A percentile compares a stretch with the other conserved stretches of the same genome.
Evolutionary conservation across 2,329 filamentous ascomycete species (phyloP).

Genomic region (Aureobasidium lini): DNA sequence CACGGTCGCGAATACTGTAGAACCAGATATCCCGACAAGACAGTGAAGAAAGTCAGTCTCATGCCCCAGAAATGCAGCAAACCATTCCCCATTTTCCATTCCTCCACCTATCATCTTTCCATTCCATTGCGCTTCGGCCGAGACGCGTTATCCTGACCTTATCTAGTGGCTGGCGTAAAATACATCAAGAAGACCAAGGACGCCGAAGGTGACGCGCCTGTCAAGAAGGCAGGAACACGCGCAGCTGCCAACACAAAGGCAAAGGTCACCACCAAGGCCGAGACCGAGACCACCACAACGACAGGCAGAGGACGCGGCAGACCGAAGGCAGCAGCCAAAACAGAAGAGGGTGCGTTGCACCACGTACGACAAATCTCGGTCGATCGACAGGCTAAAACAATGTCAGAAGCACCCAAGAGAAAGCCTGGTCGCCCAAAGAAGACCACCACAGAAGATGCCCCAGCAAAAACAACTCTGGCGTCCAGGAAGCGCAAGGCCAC

Average conservation of each 20-base stretch:
- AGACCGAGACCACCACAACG: conserved; percentile 14
- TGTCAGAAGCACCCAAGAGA: conserved; percentile 15
- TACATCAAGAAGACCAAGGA: conserved; percentile 23
- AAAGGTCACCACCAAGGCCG: conserved; percentile 20
- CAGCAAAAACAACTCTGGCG: conserved; percentile 14
- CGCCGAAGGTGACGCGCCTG: conserved; percentile 17
- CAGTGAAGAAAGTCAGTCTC: background rate
- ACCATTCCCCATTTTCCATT: background rate
- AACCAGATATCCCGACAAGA: background rate
- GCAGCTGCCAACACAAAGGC: conserved; percentile 23
- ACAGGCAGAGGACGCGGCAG: conserved; percentile 15
- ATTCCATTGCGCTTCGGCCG: background rate
- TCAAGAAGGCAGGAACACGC: conserved; percentile 17
- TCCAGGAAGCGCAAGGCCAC: conserved; percentile 19
- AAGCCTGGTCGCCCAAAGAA: conserved; percentile 13
- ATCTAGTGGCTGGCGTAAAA: conserved; percentile 24
- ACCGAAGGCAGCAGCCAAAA: conserved; percentile 15
- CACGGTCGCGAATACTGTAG: conserved; percentile 1
- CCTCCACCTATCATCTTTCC: background rate
- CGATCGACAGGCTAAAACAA: conserved; percentile 14
- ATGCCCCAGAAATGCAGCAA: background rate
- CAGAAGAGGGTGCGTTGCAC: conserved; percentile 14
- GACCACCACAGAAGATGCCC: conserved; percentile 12
- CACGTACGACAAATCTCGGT: conserved; percentile 9
- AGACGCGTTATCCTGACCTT: background rate